Conservation (phyloP, 306 rosid genomes). For the Amphicarpaea edgeworthii region DNA sequence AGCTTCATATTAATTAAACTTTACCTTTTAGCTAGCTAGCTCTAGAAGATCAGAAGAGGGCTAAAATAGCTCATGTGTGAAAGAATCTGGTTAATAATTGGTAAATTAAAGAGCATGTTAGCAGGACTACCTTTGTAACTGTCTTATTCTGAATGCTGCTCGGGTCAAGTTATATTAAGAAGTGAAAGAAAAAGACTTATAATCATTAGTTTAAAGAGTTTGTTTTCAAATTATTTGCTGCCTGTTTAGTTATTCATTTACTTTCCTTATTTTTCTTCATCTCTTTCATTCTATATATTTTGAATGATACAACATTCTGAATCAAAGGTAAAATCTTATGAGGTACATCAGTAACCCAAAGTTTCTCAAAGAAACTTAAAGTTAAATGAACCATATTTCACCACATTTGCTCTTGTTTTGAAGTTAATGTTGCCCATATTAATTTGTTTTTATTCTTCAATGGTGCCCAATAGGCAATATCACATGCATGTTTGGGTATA, state of each 20-base stretch:
- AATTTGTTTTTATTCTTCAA: no score
- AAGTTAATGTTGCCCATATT: no score
- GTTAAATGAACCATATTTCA: no score
- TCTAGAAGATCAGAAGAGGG: neutral
- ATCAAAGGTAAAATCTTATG: no score
- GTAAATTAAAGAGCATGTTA: conserved; percentile 24
- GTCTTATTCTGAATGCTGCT: no score
- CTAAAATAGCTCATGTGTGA: conserved; percentile 14
- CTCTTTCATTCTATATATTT: neutral
- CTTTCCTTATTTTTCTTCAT: neutral
- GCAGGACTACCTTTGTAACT: neutral
- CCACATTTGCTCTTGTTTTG: no score
- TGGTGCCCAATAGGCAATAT: no score
- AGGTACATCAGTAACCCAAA: no score
- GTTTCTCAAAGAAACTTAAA: no score
- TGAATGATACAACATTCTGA: no score
- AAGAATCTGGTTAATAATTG: conserved; percentile 17
- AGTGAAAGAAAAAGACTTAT: neutral
- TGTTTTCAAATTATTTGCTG: neutral
- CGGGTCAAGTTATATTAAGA: neutral
- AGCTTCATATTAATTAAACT: conserved; percentile 14
- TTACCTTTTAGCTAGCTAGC: conserved; percentile 10
- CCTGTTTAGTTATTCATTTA: neutral
- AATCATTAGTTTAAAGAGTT: conserved; percentile 4
- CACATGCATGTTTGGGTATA: no score